These are phyloP conservation scores for Scytalidium lignicola DNA, from an alignment of 2,329 filamentous ascomycete genomes.

Conservation along the genomic window DNA sequence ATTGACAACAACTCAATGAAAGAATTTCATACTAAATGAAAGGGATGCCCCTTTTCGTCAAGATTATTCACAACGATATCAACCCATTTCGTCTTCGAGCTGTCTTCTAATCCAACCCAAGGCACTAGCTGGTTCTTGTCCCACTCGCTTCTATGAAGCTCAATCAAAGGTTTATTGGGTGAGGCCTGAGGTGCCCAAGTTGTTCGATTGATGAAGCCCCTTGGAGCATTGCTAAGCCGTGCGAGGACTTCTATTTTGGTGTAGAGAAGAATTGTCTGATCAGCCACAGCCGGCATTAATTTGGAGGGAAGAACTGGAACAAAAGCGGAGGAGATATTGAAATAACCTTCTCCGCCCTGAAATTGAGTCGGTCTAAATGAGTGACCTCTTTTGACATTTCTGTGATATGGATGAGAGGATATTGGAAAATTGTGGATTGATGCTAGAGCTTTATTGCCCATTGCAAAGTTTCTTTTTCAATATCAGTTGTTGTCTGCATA, in stretches of 20 bases:
- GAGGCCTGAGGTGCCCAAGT: constrained; percentile 32
- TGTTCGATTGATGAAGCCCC: constrained; percentile 41
- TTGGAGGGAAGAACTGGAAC: neutral
- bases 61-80: constrained; percentile 46
- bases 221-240: constrained; percentile 34
- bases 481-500: constrained; percentile 9
- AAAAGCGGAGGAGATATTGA: constrained; percentile 17
- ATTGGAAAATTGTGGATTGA: constrained; percentile 30
- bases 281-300: constrained; percentile 22
- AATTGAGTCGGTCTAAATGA: neutral
- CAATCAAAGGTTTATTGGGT: constrained; percentile 25
- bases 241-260: constrained; percentile 39
- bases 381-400: neutral
- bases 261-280: constrained; percentile 37
- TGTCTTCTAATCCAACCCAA: constrained; percentile 14
- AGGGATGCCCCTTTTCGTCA: constrained; percentile 44
- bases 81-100: constrained; percentile 33
- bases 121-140: constrained; percentile 34
- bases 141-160: constrained; percentile 30
- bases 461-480: constrained; percentile 32
- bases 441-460: constrained; percentile 35
- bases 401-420: neutral
- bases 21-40: constrained; percentile 36
- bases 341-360: neutral
- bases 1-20: neutral